Evolutionary conservation across 208 protist genomes (phyloP), one percentile per base, ranked within the genome.

Genomic region (Wallacemonas rigidus): DNA sequence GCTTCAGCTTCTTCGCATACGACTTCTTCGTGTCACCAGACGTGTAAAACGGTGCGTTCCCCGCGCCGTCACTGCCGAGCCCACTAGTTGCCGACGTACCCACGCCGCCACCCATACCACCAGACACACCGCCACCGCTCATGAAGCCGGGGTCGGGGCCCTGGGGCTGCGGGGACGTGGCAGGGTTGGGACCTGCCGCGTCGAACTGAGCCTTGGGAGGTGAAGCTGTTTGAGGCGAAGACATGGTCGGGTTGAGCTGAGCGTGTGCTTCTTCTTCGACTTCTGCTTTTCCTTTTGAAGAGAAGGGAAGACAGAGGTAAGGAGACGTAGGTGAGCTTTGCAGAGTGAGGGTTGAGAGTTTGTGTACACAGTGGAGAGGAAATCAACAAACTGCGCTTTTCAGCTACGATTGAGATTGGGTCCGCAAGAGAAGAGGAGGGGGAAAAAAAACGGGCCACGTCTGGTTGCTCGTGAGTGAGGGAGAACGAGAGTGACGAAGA

Each of bases 1-100:
- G 40, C 56, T 71, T 77, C 45, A 84, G 17, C 14, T 77, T 77
- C 69, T 79, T 79, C 26, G 79, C 79, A 45, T 84, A 84, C 26
- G 79, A 54, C 40, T 54, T 74, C 69, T 84, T 84, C 35, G 45
- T 14, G 40, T 65, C 60, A 41, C 60, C 41, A 48, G 60, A 65
- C 43, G 40, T 36, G 72, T 70, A 73, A 11, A 75, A 36, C 40
- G 71, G 70, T 50, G 74, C 71, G 55, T 75, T 78, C 40, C 58
- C 70, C 41, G 71, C 43, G 68, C 61, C 43, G 44, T 35, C 11
- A 60, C 53, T 2, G 48, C 57, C 0, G 54, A 8, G 40, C 26
- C 57, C 35, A 11, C 51, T 50, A 14, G 15, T 17, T 44, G 40
- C n/a, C 26, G 65, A 26, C 51, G 65, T 57, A 43, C 50, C 45